A percentile compares a stretch with the other conserved stretches of the same genome.
Evolutionary conservation across 169 alveolate genomes (phyloP).

Genomic region (Plasmodium cynomolgi): DNA sequence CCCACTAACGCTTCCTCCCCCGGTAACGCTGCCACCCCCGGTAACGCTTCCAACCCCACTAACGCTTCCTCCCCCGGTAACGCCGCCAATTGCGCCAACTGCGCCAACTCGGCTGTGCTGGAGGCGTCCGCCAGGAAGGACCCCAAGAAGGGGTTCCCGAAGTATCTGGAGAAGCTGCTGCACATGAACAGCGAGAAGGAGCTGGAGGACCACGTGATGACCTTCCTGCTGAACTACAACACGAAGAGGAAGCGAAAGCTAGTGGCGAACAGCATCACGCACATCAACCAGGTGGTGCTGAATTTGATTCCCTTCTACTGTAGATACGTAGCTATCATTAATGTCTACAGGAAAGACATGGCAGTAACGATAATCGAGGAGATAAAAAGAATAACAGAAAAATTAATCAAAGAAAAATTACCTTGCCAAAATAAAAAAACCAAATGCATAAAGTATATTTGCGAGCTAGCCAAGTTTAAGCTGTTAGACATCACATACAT

Average conservation of each 20-base stretch:
- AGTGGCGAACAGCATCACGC: slow-evolving; percentile 15
- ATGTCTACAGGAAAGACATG: slow-evolving; percentile 41
- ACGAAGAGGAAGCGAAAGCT: slow-evolving; percentile 55
- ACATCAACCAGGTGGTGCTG: slow-evolving; percentile 11
- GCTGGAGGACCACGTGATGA: slow-evolving; percentile 40
- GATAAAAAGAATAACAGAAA: slow-evolving; percentile 34
- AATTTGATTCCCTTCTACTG: slow-evolving; percentile 55
- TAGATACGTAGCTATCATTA: slow-evolving; percentile 47
- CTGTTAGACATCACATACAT: slow-evolving; percentile 39
- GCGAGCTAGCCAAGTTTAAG: slow-evolving; percentile 54
- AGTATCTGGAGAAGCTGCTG: slow-evolving; percentile 12
- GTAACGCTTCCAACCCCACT: no score
- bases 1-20: no score
- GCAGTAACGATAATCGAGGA: slow-evolving; percentile 11
- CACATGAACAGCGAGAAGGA: slow-evolving; percentile 54
- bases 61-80: not conserved
- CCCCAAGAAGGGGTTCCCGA: slow-evolving; percentile 17
- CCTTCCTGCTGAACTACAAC: slow-evolving; percentile 42
- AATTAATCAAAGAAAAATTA: slow-evolving; percentile 36
- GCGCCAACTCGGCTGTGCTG: not conserved
- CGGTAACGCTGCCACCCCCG: no score
- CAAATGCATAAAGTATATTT: slow-evolving; percentile 40
- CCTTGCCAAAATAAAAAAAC: slow-evolving; percentile 60
- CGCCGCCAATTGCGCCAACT: not conserved
- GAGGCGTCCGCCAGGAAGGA: not conserved